Evolutionary conservation across 2,329 filamentous ascomycete species (phyloP).

Genomic region (Aspergillus glaucus): DNA sequence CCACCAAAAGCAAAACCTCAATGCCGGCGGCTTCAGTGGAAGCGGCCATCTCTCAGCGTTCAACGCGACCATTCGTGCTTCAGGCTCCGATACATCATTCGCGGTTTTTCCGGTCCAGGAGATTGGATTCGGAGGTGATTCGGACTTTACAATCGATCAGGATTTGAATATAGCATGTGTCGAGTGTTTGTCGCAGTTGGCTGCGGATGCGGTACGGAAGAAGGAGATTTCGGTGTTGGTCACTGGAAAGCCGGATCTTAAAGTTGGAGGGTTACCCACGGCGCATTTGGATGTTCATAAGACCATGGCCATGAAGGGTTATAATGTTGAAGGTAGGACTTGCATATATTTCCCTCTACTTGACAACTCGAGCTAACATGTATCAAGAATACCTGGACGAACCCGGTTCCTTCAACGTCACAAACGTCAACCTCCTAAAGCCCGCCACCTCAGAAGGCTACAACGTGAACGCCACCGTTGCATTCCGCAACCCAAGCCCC

Average conservation of each 20-base stretch:
- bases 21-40: conserved; percentile 15
- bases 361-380: background rate
- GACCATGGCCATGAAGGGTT: conserved; percentile 17
- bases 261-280: conserved; percentile 15
- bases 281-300: conserved; percentile 20
- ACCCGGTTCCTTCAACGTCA: conserved; percentile 17
- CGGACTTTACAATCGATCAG: conserved; percentile 15
- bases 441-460: conserved; percentile 12
- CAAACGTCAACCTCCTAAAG: conserved; percentile 12
- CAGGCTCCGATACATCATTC: conserved; percentile 5
- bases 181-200: conserved; percentile 17
- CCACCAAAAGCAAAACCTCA: conserved; percentile 12
- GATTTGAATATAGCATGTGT: conserved; percentile 19
- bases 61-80: conserved; percentile 13
- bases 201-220: conserved; percentile 11
- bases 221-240: conserved; percentile 12
- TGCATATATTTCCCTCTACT: background rate
- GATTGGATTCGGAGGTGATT: conserved; percentile 12
- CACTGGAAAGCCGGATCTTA: conserved; percentile 14
- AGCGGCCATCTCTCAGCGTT: conserved; percentile 18
- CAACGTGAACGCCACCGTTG: conserved; percentile 22
- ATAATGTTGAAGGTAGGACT: conserved; percentile 16
- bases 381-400: conserved; percentile 16
- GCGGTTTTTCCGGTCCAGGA: conserved; percentile 13
- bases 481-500: conserved; percentile 14